Evolutionary conservation across 495 filamentous ascomycete species (phyloP), one percentile per base, ranked within the genome.

Genomic region (Tuber magnatum): DNA sequence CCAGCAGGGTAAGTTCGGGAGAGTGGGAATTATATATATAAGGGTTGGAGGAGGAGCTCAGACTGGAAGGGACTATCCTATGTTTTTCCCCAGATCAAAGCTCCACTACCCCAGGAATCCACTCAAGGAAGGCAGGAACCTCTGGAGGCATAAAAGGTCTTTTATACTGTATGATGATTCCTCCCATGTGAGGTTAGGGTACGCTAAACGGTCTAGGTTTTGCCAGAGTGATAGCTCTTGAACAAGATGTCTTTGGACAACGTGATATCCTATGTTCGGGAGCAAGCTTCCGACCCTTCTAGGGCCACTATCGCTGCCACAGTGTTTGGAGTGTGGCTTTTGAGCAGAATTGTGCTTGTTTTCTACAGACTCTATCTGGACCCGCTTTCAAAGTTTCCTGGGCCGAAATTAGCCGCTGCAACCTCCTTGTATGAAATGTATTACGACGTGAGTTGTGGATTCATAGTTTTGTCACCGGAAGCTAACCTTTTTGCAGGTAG

Each of bases 371-470:
- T 83, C 24, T 83, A 76, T 68, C 72, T 84, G 48, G 80, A 82
- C 56, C 78, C 74, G 41, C 70, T 80, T 48, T 68, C 73, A n/a
- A 77, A 76, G 24, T 84, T 84, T 69, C 82, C 83, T 40, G 83
- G 83, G 9, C 82, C 83, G 2, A 75, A 76, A 32, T 42, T 80
- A n/a, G 83, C 84, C 1, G 84, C 78, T 32, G 77, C 76, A 43
- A 82, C 80, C 28, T 73, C 68, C 7, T 61, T 75, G 44, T 85
- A 80, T 68, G 78, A 82, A 61, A 75, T 74, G 40, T 84, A 80
- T 61, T 69, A 76, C 32, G 77, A 78, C 69, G 75, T 78, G 51
- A 74, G 75, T 68, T 56, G 18, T 24, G 18, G 12, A 41, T 38
- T 3, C 41, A 2, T 40, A 22, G 9, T 22, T 68, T 28, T 14